These are phyloP conservation scores for Psilocybe mexicana DNA, from an alignment of 1,284 basidiomycete genomes.

Conservation along the genomic window DNA sequence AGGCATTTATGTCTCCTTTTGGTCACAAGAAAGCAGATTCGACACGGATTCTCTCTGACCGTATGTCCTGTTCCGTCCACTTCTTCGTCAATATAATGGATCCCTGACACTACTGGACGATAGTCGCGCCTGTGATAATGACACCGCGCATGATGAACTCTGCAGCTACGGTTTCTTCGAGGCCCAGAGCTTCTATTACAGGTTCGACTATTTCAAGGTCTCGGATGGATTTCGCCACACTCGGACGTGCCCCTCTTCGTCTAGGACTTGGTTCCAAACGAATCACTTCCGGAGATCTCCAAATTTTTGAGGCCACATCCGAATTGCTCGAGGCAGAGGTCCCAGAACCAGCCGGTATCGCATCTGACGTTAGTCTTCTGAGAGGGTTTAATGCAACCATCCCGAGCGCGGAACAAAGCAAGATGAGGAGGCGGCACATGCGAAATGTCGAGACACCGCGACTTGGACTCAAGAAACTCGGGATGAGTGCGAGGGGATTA, in stretches of 20 bases:
- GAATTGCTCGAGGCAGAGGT: constrained; percentile 74
- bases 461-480: constrained; percentile 78
- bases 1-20: constrained; percentile 68
- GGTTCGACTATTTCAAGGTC: constrained; percentile 36
- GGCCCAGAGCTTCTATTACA: constrained; percentile 44
- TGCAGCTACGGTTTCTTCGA: constrained; percentile 60
- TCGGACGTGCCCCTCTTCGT: constrained; percentile 71
- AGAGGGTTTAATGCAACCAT: constrained; percentile 92
- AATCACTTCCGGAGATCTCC: constrained; percentile 79
- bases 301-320: constrained; percentile 81
- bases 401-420: constrained; percentile 80
- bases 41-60: constrained; percentile 66
- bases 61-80: constrained; percentile 43
- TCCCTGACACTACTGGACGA: constrained; percentile 1
- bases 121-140: constrained; percentile 91
- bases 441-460: constrained; percentile 79
- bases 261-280: constrained; percentile 64
- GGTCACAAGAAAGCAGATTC: constrained; percentile 67
- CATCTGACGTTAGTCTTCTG: constrained; percentile 71
- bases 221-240: constrained; percentile 67
- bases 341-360: constrained; percentile 64
- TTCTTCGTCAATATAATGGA: not conserved
- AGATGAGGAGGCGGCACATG: constrained; percentile 73
- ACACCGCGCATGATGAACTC: constrained; percentile 78
- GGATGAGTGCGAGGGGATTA: constrained; percentile 76